Conservation (phyloP, 352 stramenopile genomes). For the Phytophthora sojae region DNA sequence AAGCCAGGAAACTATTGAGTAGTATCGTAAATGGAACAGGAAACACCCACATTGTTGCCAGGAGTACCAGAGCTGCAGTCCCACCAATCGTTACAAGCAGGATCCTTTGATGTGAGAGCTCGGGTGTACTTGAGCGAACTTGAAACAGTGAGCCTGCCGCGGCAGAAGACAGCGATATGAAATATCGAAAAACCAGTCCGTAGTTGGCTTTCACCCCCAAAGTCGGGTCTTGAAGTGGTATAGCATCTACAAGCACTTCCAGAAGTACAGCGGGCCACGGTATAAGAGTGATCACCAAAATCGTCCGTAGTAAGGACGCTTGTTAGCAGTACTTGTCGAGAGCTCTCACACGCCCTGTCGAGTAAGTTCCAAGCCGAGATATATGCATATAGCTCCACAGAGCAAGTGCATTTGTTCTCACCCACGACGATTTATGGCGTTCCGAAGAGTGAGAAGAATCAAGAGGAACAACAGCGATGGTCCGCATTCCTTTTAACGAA, state of each 20-base stretch:
- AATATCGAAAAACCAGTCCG: background rate
- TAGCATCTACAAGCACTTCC: background rate
- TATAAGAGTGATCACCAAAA: background rate
- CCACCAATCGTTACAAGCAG: background rate
- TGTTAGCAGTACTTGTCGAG: background rate
- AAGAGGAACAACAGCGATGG: background rate
- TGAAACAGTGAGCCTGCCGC: slow-evolving; percentile 2
- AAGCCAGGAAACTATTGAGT: background rate
- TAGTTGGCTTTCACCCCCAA: background rate
- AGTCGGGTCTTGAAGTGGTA: background rate
- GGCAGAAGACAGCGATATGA: background rate
- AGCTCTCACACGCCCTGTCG: background rate
- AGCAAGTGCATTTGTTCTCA: background rate
- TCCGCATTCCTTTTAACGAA: background rate
- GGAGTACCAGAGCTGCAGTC: background rate
- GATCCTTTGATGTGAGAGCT: background rate
- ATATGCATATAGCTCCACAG: background rate
- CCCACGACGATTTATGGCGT: background rate
- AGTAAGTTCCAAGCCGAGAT: slow-evolving; percentile 5
- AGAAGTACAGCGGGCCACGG: slow-evolving; percentile 3
- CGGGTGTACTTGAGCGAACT: slow-evolving; percentile 1
- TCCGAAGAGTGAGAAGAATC: background rate
- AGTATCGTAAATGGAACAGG: slow-evolving; percentile 2
- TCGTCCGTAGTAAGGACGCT: background rate
- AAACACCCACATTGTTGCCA: slow-evolving; percentile 3